Evolutionary conservation across 2,329 filamentous ascomycete species (phyloP).

Genomic region (Fusarium incarnatum): DNA sequence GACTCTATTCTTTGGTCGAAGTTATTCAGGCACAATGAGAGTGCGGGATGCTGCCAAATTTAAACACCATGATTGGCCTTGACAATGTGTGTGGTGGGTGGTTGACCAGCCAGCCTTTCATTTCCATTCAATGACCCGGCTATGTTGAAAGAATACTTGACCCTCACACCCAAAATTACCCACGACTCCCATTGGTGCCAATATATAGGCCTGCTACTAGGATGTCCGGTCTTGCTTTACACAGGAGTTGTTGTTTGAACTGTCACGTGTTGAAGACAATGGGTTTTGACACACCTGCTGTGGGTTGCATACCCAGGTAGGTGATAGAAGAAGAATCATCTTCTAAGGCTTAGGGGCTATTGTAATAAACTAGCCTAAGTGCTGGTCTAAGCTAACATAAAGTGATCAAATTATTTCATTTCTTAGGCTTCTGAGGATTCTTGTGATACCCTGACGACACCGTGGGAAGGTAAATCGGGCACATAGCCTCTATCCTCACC

Average conservation of each 20-base stretch:
- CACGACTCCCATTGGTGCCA: background rate
- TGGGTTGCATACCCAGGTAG: background rate
- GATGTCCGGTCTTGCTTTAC: background rate
- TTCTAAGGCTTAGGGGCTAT: background rate
- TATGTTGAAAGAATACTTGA: background rate
- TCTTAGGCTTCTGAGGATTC: background rate
- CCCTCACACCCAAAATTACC: background rate
- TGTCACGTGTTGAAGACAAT: background rate
- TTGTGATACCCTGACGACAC: background rate
- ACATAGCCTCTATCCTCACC: background rate
- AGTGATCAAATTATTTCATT: background rate
- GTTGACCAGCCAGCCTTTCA: background rate
- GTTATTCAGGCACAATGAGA: background rate
- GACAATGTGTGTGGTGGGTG: background rate
- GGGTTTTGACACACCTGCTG: background rate
- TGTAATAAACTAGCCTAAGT: background rate
- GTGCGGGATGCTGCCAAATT: background rate
- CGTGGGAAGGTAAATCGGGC: background rate
- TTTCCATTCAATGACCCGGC: too few species aligned
- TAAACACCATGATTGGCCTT: background rate
- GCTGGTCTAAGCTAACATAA: background rate
- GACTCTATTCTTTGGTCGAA: background rate
- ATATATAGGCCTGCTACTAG: background rate
- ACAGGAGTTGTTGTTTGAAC: background rate
- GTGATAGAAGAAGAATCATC: background rate